phyloP scores from a whole-genome alignment of 1,284 basidiomycete genomes.

The Heliocybe sulcata region DNA sequence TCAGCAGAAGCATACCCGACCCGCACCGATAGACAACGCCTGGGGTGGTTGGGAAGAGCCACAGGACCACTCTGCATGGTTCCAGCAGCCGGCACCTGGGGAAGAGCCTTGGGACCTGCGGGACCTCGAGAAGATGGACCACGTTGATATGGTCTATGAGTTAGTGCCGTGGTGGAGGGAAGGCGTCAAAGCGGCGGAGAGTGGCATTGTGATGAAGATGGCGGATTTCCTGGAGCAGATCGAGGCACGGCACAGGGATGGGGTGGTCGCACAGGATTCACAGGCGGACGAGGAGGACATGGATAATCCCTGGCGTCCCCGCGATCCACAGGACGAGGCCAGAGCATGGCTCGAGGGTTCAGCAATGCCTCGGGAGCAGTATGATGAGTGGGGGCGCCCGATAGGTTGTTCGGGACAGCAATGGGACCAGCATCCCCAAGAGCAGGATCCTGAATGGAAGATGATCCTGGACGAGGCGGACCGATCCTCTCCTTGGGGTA shows the following conservation, averaged over 20 bases:
- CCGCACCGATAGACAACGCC: background rate
- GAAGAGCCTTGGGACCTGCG: constrained; percentile 32
- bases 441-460: constrained; percentile 10
- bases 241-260: constrained; percentile 12
- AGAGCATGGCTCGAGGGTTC: background rate
- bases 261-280: background rate
- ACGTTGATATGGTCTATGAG: constrained; percentile 28
- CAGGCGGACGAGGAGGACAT: constrained; percentile 5
- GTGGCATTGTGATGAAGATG: constrained; percentile 36
- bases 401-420: constrained; percentile 5
- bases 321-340: background rate
- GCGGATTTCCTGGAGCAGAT: constrained; percentile 42
- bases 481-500: background rate
- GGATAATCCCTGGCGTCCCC: background rate
- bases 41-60: background rate
- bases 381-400: background rate
- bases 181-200: constrained; percentile 42
- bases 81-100: constrained; percentile 13
- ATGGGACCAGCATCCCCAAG: constrained; percentile 15
- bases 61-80: background rate
- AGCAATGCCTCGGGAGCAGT: too few relatives aligned
- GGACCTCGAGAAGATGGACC: constrained; percentile 43
- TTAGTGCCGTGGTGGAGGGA: constrained; percentile 46
- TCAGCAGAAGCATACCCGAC: too few relatives aligned
- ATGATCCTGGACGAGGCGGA: constrained; percentile 3